Percentiles rank a stretch among this genome's conserved stretches.
Evolutionary conservation across 768 basidiomycete genomes (phyloP).

Genomic region (Chalciporus chontae): DNA sequence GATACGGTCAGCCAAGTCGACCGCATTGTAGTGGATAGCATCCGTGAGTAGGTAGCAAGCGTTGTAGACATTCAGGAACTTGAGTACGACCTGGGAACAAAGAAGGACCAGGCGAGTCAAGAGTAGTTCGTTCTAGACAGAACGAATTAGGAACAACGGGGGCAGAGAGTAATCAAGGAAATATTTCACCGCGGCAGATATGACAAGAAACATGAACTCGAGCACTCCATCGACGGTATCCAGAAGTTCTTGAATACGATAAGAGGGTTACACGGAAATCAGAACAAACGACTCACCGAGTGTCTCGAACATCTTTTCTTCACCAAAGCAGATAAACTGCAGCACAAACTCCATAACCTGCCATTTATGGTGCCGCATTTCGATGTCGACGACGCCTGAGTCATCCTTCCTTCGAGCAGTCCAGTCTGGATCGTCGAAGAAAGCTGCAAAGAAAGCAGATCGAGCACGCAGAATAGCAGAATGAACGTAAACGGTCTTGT

Average conservation of each 20-base stretch:
- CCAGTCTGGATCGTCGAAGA: constrained; percentile 86
- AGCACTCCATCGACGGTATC: constrained; percentile 69
- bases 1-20: constrained; percentile 62
- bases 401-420: constrained; percentile 55
- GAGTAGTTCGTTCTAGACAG: constrained; percentile 74
- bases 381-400: constrained; percentile 54
- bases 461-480: constrained; percentile 78
- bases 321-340: constrained; percentile 73
- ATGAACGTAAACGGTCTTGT: constrained; percentile 62
- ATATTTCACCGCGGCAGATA: constrained; percentile 72
- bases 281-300: constrained; percentile 46
- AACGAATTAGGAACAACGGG: neutral
- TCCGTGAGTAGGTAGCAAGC: constrained; percentile 78
- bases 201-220: constrained; percentile 83
- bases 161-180: neutral
- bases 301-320: constrained; percentile 65
- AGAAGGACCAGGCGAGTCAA: constrained; percentile 81
- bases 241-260: constrained; percentile 49
- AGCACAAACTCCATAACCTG: constrained; percentile 73
- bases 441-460: constrained; percentile 76
- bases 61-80: constrained; percentile 67
- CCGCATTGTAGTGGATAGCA: constrained; percentile 74
- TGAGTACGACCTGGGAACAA: constrained; percentile 74
- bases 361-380: constrained; percentile 73
- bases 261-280: constrained; percentile 1